Percentiles rank a stretch among this genome's conserved stretches.
Conservation (phyloP, 495 filamentous ascomycete species). For the Penicillium bovifimosum region DNA sequence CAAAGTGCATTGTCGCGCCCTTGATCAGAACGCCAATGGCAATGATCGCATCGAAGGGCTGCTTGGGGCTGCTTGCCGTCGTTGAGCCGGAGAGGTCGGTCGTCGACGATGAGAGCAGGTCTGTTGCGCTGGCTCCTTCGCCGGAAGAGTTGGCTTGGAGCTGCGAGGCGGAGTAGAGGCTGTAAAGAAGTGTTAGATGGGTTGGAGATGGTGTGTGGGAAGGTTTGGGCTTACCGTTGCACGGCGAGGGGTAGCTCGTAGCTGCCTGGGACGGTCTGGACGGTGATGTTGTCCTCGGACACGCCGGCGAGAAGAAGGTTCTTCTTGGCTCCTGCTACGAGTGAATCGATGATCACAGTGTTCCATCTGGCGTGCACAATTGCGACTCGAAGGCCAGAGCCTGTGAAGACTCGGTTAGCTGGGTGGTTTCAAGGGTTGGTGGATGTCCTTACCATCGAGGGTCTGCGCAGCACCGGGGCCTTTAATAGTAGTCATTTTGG, state of each 20-base stretch:
- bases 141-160: conserved; percentile 62
- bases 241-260: conserved; percentile 90
- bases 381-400: conserved; percentile 79
- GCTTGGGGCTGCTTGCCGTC: conserved; percentile 28
- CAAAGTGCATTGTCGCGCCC: conserved; percentile 97
- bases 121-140: conserved; percentile 63
- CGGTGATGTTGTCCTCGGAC: conserved; percentile 76
- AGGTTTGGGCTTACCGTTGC: conserved; percentile 53
- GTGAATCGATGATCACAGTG: conserved; percentile 64
- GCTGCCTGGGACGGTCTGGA: conserved; percentile 85
- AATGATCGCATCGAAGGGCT: conserved; percentile 86
- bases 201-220: neutral
- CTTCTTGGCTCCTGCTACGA: conserved; percentile 68
- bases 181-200: conserved; percentile 23
- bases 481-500: conserved; percentile 47
- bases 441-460: conserved; percentile 41
- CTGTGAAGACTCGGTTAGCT: conserved; percentile 30
- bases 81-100: conserved; percentile 49
- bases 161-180: conserved; percentile 82
- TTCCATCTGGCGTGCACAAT: conserved; percentile 98
- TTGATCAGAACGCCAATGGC: conserved; percentile 96
- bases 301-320: conserved; percentile 67
- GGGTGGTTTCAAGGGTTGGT: neutral
- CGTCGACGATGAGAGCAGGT: conserved; percentile 68
- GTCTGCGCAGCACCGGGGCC: conserved; percentile 52